Base-by-base conservation (phyloP, 2,329 filamentous ascomycete genomes). In the Sarocladiaceae sp. region DNA sequence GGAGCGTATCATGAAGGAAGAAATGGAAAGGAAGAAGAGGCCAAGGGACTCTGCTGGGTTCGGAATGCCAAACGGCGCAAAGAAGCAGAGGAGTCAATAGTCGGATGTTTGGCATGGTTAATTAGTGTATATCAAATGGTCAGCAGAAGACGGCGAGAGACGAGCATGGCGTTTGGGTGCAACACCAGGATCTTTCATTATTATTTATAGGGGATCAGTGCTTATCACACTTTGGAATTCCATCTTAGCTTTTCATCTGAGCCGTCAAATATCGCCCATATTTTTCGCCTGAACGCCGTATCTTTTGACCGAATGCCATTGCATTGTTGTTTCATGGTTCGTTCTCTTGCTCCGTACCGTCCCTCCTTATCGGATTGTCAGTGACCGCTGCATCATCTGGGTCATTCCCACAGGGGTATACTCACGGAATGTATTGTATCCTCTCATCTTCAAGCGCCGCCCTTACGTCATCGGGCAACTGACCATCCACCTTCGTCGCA, bases 401-500 rank as follows among this genome's bases (percentile, higher is more conserved):
- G n/a, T 16, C 19, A 4, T 4, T 29, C n/a, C 13, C 12, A 11
- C 15, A 11, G 12, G 19, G 18, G n/a, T 12, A 27, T 63, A 73
- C 77, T 55, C 63, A 83, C 74, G 82, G 81, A 50, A 84, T 82
- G 53, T 84, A 83, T 59, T 74, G 72, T 62, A 82, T 69, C 56
- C 79, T 69, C 57, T 83, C 79, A 46, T 83, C 78, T 58, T 82
- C 76, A 46, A 85, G 66, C 34, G 71, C 68, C 18, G 71, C 68
- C 35, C 78, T 67, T 32, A 85, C 72, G 49, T 85, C 82, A 51
- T 84, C 80, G 4, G 82, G 80, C 47, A 85, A 65, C 59, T 87
- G 80, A 15, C 93, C 93, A 24, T 85, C 88, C 19, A 98, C 93
- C 69, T 97, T 96, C 45, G 89, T 86, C 15, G 93, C 93, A 68